Base-by-base conservation (phyloP, 257 asterid species). In the Vinca minor region DNA sequence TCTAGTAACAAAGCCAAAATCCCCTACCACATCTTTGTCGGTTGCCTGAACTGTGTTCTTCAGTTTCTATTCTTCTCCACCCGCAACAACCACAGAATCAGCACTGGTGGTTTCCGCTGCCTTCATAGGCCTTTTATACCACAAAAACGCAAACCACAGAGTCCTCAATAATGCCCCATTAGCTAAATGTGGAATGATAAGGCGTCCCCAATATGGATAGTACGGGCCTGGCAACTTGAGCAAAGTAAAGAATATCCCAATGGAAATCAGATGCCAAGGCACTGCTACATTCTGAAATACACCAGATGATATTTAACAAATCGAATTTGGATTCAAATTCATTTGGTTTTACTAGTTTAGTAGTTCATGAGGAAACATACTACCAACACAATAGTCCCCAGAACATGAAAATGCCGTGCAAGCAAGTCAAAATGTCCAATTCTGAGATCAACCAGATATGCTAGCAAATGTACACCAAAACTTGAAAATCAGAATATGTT, bases 121-220 rank as follows among this genome's bases (percentile, higher is more conserved):
- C 69, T 71, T 74, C 53, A 31, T 63, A 52, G 95, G 82, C 71
- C 73, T 86, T 64, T 71, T 68, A 65, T 79, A 86, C 94, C 95
- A 88, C 57, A 69, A 65, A 68, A 88, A 77, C 66, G 85, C 82
- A 74, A 85, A 78, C 98, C 96, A 88, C 58, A 88, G 57, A 31
- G 89, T 82, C 84, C 90, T 86, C 75, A 76, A 84, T 39, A 91
- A 53, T 62, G 79, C 95, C 42, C 96, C 98, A 67, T 88, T 91
- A 48, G 94, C 96, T 18, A 91, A 73, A 76, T 88, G 95, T 11
- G 98, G 98, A 63, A 91, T 79, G 57, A 91, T 74, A 63, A 91
- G 71, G 29, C 98, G 92, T 18, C 98, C 98, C 95, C 95, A 91
- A 52, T 88, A 88, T 41, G 95, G 94, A 75, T 91, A 91, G 77